Evolutionary conservation across 306 rosid genomes (phyloP).

Genomic region (Citrullus amarus): DNA sequence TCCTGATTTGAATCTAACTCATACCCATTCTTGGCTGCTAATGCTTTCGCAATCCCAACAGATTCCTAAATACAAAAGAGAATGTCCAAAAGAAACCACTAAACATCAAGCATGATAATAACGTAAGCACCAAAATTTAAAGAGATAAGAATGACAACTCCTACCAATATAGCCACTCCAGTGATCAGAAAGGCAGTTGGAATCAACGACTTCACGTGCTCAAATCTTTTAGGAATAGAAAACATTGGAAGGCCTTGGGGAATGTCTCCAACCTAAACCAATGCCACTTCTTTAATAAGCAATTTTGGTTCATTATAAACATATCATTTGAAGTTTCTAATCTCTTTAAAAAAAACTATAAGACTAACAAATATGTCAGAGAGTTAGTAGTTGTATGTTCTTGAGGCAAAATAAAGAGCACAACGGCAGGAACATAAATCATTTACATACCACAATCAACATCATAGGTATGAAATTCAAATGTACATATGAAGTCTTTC

Average conservation of each 20-base stretch:
- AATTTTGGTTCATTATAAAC: background rate
- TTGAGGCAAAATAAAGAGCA: background rate
- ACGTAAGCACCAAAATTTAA: slow-evolving; percentile 2
- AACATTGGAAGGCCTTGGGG: slow-evolving; percentile 88
- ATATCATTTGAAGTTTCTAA: background rate
- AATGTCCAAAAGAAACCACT: background rate
- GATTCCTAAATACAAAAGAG: slow-evolving; percentile 57
- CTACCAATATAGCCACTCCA: slow-evolving; percentile 95
- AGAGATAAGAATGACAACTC: slow-evolving; percentile 13
- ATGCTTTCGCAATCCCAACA: slow-evolving; percentile 96
- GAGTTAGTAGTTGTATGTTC: background rate
- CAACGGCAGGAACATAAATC: background rate
- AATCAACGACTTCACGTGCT: slow-evolving; percentile 55
- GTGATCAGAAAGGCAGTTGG: slow-evolving; percentile 90
- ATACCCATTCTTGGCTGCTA: slow-evolving; percentile 94
- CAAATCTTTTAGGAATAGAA: slow-evolving; percentile 73
- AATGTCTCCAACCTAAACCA: slow-evolving; percentile 81
- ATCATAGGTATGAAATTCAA: background rate
- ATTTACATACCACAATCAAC: background rate
- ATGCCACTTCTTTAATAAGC: slow-evolving; percentile 12
- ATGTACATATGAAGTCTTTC: background rate
- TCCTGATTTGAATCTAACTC: slow-evolving; percentile 98
- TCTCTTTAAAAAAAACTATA: background rate
- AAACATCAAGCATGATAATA: slow-evolving; percentile 5
- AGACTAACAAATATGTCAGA: background rate